These are phyloP conservation scores for Cucurbita maxima DNA, from an alignment of 306 rosid species.

Conservation along the genomic window DNA sequence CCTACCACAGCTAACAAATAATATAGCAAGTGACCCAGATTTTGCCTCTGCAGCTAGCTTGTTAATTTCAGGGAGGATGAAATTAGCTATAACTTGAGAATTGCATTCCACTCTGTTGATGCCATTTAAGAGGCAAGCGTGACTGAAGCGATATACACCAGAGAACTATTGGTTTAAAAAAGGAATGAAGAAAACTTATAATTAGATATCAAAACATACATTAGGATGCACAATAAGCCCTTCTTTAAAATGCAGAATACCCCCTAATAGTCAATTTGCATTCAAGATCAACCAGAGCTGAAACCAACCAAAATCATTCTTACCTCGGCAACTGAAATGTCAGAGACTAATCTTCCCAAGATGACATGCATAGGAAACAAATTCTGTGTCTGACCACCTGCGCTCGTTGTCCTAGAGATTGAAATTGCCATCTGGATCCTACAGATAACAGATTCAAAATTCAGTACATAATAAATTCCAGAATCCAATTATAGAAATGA, in stretches of 20 bases:
- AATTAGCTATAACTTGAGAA: slow-evolving; percentile 33
- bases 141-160: slow-evolving; percentile 44
- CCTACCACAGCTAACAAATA: slow-evolving; percentile 68
- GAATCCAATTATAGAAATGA: neutral
- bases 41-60: slow-evolving; percentile 49
- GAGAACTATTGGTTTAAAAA: slow-evolving; percentile 24
- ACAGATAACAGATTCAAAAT: slow-evolving; percentile 13
- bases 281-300: neutral
- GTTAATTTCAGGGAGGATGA: slow-evolving; percentile 47
- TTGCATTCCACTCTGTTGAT: slow-evolving; percentile 23
- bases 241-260: neutral
- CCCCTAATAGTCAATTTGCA: neutral
- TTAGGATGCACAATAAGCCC: neutral
- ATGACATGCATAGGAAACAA: slow-evolving; percentile 52
- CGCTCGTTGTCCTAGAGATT: slow-evolving; percentile 23
- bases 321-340: slow-evolving; percentile 40
- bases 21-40: slow-evolving; percentile 36
- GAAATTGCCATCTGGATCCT: slow-evolving; percentile 60
- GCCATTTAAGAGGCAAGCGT: slow-evolving; percentile 30
- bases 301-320: slow-evolving; percentile 4
- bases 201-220: neutral
- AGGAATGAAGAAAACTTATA: neutral
- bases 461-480: neutral
- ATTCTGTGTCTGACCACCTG: slow-evolving; percentile 16
- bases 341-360: slow-evolving; percentile 48